phyloP scores from a whole-genome alignment of 73 alveolate species.

The Stentor roeselii region DNA sequence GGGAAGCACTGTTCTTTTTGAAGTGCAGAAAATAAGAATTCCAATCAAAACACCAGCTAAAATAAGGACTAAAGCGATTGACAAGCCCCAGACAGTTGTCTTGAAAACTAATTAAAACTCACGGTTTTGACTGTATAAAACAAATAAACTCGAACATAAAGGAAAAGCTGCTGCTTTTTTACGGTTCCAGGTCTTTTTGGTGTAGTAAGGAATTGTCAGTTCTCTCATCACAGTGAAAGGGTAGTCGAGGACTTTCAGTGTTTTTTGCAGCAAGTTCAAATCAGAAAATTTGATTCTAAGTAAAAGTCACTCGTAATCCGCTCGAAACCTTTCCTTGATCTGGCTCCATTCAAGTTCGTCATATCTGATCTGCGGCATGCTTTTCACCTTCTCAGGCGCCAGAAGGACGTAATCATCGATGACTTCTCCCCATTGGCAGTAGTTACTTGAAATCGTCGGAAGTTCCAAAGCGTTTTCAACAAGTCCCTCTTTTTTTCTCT shows the following conservation, averaged over 20 bases:
- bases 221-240: slow-evolving; percentile 70
- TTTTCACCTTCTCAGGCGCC: not conserved
- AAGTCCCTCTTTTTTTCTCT: not conserved
- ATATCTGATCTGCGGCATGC: not conserved
- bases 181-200: slow-evolving; percentile 54
- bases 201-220: slow-evolving; percentile 64
- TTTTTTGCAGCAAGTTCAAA: not conserved
- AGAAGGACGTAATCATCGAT: not conserved
- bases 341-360: not conserved
- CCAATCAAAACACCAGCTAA: not conserved
- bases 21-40: slow-evolving; percentile 5
- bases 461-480: not conserved
- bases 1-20: slow-evolving; percentile 11
- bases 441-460: not conserved
- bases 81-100: not conserved
- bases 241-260: slow-evolving; percentile 36
- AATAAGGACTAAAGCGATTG: not conserved
- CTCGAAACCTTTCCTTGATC: not conserved
- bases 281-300: not conserved
- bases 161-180: slow-evolving; percentile 51
- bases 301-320: not conserved
- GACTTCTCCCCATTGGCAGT: slow-evolving; percentile 5
- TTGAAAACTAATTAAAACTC: not conserved
- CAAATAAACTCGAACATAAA: slow-evolving; percentile 37
- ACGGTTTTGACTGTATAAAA: slow-evolving; percentile 37